Conservation (phyloP, 2,329 filamentous ascomycete species). For the Fusarium sp. region DNA sequence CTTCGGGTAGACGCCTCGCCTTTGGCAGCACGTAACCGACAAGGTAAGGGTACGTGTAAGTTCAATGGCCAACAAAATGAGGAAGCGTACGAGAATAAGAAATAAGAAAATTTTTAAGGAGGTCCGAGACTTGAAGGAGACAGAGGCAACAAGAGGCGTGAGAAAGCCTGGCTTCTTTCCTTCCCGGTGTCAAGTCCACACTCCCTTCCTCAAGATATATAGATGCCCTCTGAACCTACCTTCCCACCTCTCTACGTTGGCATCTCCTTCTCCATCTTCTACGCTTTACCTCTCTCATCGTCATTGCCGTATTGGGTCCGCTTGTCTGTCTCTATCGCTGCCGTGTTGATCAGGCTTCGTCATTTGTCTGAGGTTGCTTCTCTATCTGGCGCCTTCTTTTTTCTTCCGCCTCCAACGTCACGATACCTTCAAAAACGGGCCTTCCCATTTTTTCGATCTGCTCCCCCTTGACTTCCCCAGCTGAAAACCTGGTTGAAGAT, state of each 20-base stretch:
- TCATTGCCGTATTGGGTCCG: not conserved
- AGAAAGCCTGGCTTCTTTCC: too few relatives aligned
- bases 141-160: too few relatives aligned
- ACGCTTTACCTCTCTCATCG: not conserved
- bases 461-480: slow-evolving; percentile 14
- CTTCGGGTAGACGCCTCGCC: too few relatives aligned
- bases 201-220: too few relatives aligned
- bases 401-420: slow-evolving; percentile 30
- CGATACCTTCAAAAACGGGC: slow-evolving; percentile 22
- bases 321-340: not conserved
- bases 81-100: too few relatives aligned
- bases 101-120: too few relatives aligned
- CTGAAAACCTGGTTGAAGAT: slow-evolving; percentile 23
- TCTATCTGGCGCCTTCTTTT: not conserved
- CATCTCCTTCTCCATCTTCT: not conserved
- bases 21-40: too few relatives aligned
- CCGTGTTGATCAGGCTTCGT: not conserved
- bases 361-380: slow-evolving; percentile 6
- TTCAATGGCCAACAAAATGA: too few relatives aligned
- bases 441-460: slow-evolving; percentile 15
- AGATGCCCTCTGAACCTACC: slow-evolving; percentile 14
- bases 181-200: too few relatives aligned
- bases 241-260: not conserved
- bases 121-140: too few relatives aligned
- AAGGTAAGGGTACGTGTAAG: too few relatives aligned